Conservation (phyloP, 176 grass and related monocot genomes). For the Bonia amplexicaulis region DNA sequence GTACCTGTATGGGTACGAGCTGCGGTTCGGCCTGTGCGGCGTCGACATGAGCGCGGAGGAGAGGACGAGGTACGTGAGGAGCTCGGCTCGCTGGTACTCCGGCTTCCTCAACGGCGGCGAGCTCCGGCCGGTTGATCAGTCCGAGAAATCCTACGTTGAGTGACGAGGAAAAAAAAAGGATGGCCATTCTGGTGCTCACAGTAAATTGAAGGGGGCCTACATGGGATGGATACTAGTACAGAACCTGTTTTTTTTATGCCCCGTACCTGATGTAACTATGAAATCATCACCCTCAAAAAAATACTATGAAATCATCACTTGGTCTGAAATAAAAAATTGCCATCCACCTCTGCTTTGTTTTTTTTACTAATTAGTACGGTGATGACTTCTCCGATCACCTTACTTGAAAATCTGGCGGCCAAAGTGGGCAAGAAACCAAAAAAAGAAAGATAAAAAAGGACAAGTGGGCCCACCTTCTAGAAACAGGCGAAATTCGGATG, state of each 20-base stretch:
- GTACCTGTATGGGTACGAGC: not conserved
- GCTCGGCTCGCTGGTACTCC: slow-evolving; percentile 61
- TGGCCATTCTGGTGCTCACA: too few species aligned
- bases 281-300: not conserved
- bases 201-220: too few species aligned
- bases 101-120: slow-evolving; percentile 37
- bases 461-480: not conserved
- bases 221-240: too few species aligned
- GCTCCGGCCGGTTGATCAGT: not conserved
- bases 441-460: not conserved
- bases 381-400: not conserved
- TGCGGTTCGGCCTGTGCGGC: slow-evolving; percentile 38
- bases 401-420: not conserved
- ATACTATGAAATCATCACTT: not conserved
- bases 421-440: not conserved
- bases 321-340: not conserved
- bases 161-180: not conserved
- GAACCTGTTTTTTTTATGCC: not conserved
- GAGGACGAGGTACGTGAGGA: slow-evolving; percentile 35
- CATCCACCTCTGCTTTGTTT: not conserved
- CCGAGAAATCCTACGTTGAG: not conserved
- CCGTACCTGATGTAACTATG: not conserved
- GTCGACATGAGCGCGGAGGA: slow-evolving; percentile 32
- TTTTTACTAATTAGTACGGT: not conserved
- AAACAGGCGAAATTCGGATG: not conserved